Evolutionary conservation across 73 alveolate genomes (phyloP).

Genomic region (Paramecium biaurelia): DNA sequence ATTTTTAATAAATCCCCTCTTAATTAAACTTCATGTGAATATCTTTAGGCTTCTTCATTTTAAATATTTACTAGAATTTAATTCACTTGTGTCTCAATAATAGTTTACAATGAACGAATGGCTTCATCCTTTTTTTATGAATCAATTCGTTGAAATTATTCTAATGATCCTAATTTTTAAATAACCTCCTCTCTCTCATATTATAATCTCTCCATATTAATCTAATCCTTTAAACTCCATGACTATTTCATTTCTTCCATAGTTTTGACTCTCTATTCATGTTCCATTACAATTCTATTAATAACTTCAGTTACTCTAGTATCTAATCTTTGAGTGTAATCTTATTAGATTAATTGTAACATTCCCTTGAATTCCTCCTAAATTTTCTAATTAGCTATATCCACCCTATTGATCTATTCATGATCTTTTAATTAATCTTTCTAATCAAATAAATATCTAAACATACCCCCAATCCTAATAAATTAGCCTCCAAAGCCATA

Average conservation of each 20-base stretch:
- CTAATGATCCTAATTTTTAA: not conserved
- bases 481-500: not conserved
- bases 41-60: conserved; percentile 56
- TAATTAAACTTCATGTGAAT: conserved; percentile 38
- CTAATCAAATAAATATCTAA: not conserved
- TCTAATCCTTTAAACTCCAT: conserved; percentile 14
- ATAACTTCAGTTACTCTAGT: conserved; percentile 29
- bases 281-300: conserved; percentile 42
- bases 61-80: not conserved
- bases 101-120: not conserved
- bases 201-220: conserved; percentile 30
- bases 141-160: not conserved
- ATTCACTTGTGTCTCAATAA: conserved; percentile 48
- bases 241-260: conserved; percentile 43
- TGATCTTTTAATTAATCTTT: conserved; percentile 56
- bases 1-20: conserved; percentile 50
- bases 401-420: conserved; percentile 10
- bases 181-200: conserved; percentile 44
- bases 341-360: conserved; percentile 33
- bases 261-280: conserved; percentile 46
- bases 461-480: conserved; percentile 11
- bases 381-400: not conserved
- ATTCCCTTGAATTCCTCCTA: conserved; percentile 35
- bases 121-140: conserved; percentile 52
- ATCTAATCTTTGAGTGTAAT: conserved; percentile 30